Conservation (phyloP, 176 grass and related monocot genomes). For the Zoysia japonica region DNA sequence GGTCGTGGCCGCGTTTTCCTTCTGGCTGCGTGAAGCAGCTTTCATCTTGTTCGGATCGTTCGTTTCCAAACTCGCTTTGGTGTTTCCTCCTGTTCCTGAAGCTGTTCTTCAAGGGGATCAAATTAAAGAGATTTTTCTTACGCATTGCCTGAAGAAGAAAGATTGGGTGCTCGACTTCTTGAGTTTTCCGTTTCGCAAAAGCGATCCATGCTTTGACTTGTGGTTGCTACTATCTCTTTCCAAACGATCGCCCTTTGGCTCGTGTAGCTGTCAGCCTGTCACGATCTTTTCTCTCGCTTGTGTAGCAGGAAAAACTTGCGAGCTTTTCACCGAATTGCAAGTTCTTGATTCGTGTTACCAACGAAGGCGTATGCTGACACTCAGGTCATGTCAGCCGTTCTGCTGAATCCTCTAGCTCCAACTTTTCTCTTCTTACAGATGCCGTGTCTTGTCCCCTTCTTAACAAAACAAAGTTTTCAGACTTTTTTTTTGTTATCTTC, state of each 20-base stretch:
- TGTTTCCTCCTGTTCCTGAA: no score
- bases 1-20: not conserved
- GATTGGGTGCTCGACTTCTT: not conserved
- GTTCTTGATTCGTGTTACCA: not conserved
- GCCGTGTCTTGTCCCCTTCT: not conserved
- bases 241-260: not conserved
- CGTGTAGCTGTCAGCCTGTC: slow-evolving; percentile 2
- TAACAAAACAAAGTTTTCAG: not conserved
- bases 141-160: not conserved
- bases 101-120: no score
- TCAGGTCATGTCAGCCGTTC: not conserved
- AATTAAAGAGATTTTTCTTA: no score
- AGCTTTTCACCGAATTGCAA: not conserved
- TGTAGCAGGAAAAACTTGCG: not conserved
- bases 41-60: no score
- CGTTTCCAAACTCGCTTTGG: no score
- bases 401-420: not conserved
- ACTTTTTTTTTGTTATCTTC: not conserved
- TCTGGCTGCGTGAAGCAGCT: no score
- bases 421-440: not conserved
- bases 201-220: not conserved
- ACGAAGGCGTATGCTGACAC: not conserved
- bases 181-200: not conserved
- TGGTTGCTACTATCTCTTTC: not conserved
- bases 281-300: slow-evolving; percentile 1